phyloP scores from a whole-genome alignment of 2,329 filamentous ascomycete species.

The Epichloe hybrida region DNA sequence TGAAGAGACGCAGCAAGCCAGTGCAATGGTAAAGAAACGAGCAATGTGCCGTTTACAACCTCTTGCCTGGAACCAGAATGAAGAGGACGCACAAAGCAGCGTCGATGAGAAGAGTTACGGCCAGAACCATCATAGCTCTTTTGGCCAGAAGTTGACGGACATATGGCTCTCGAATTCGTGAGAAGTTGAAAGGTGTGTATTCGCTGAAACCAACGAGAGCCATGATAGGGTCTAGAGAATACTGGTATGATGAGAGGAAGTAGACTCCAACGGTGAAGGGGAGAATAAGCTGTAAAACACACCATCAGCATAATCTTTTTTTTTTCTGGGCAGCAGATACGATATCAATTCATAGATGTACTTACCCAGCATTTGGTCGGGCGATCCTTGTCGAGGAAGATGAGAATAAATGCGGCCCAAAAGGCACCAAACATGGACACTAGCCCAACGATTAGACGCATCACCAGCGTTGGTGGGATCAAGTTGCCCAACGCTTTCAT shows the following conservation, averaged over 20 bases:
- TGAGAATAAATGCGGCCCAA: slow-evolving; percentile 87
- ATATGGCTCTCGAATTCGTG: slow-evolving; percentile 77
- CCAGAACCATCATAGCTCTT: slow-evolving; percentile 67
- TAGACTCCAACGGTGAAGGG: slow-evolving; percentile 90
- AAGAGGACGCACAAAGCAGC: slow-evolving; percentile 79
- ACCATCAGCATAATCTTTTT: slow-evolving; percentile 7
- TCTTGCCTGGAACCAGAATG: slow-evolving; percentile 84
- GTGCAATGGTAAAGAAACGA: not conserved
- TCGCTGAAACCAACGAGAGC: slow-evolving; percentile 81
- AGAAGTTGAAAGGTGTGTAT: slow-evolving; percentile 91
- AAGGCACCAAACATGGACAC: slow-evolving; percentile 76
- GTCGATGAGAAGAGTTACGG: slow-evolving; percentile 62
- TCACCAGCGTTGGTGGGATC: slow-evolving; percentile 77
- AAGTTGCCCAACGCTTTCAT: slow-evolving; percentile 94
- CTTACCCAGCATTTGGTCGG: slow-evolving; percentile 72
- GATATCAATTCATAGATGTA: slow-evolving; percentile 8
- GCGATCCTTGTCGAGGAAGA: slow-evolving; percentile 71
- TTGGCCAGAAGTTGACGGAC: slow-evolving; percentile 75
- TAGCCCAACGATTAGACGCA: slow-evolving; percentile 74
- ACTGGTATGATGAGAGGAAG: slow-evolving; percentile 81
- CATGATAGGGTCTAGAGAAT: slow-evolving; percentile 84
- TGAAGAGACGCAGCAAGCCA: slow-evolving; percentile 3
- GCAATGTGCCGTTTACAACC: slow-evolving; percentile 36
- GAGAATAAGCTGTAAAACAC: slow-evolving; percentile 45
- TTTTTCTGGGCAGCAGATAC: slow-evolving; percentile 5